Conservation (phyloP, 352 stramenopile species). For the Globisporangium apiculatum region DNA sequence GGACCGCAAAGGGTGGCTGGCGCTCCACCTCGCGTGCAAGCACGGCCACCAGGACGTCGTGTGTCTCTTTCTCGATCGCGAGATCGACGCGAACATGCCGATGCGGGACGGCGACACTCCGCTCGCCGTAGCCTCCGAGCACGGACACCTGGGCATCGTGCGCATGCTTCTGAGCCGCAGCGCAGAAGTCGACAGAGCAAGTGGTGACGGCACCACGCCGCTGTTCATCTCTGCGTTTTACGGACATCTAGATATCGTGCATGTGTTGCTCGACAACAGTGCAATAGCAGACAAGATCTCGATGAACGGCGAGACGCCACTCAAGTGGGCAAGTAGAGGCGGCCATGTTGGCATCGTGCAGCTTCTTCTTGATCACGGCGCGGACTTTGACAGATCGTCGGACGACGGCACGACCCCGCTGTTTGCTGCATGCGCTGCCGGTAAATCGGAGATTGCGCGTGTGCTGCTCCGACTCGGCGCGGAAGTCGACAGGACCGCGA, state of each 20-base stretch:
- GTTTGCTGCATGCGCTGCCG: not conserved
- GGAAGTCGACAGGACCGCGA: not conserved
- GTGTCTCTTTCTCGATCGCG: too few species aligned
- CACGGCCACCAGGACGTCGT: not conserved
- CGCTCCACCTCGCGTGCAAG: not conserved
- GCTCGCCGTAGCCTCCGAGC: too few species aligned
- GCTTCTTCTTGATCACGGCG: not conserved
- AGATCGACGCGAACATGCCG: too few species aligned
- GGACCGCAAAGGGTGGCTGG: not conserved
- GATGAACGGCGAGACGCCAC: not conserved
- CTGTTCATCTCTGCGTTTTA: not conserved
- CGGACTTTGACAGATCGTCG: not conserved
- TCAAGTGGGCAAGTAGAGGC: not conserved
- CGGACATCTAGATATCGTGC: not conserved
- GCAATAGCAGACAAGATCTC: not conserved
- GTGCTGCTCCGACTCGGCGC: not conserved
- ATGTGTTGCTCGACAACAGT: not conserved
- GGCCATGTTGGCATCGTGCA: not conserved
- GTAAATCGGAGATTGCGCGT: not conserved
- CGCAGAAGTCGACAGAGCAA: not conserved
- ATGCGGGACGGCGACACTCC: not conserved
- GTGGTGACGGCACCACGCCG: not conserved
- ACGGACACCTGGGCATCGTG: not conserved
- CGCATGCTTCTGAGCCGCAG: too few species aligned
- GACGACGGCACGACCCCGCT: not conserved